A percentile compares a stretch with the other conserved stretches of the same genome.
Evolutionary conservation across 164 flowering plant species (phyloP).

Genomic region (Aristolochia contorta): DNA sequence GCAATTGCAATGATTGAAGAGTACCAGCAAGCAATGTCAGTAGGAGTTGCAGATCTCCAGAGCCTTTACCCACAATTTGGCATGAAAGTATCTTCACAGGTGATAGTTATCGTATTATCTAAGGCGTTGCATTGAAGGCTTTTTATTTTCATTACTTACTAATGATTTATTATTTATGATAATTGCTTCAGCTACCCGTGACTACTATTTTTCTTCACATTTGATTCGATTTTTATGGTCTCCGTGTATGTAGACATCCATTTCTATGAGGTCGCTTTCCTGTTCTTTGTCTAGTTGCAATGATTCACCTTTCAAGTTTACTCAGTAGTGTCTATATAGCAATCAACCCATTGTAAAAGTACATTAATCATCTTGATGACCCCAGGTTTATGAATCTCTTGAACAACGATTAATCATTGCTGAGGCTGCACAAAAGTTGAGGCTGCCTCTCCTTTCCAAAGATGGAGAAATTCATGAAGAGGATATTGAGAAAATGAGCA

Average conservation of each 20-base stretch:
- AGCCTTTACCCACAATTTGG: conserved; percentile 58
- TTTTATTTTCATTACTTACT: background rate
- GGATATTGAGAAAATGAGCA: conserved; percentile 86
- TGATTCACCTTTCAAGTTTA: no score
- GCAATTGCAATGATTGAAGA: conserved; percentile 85
- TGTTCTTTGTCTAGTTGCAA: no score
- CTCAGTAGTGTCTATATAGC: no score
- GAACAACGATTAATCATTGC: conserved; percentile 78
- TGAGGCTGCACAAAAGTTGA: conserved; percentile 88
- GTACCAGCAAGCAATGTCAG: conserved; percentile 67
- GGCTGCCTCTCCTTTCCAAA: conserved; percentile 88
- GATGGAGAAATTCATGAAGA: conserved; percentile 94
- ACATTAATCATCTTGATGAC: background rate
- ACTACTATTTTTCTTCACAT: no score
- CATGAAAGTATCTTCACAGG: conserved; percentile 71
- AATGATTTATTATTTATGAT: background rate
- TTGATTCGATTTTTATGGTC: no score
- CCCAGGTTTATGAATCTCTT: conserved; percentile 73
- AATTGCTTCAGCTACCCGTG: background rate
- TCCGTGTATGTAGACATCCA: no score
- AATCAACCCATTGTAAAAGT: no score
- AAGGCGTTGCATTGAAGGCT: background rate
- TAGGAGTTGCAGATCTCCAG: conserved; percentile 45
- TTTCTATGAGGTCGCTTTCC: no score
- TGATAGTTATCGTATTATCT: conserved; percentile 4